These are phyloP conservation scores for Leptodermis oblonga DNA, from an alignment of 257 asterid species.

Conservation along the genomic window DNA sequence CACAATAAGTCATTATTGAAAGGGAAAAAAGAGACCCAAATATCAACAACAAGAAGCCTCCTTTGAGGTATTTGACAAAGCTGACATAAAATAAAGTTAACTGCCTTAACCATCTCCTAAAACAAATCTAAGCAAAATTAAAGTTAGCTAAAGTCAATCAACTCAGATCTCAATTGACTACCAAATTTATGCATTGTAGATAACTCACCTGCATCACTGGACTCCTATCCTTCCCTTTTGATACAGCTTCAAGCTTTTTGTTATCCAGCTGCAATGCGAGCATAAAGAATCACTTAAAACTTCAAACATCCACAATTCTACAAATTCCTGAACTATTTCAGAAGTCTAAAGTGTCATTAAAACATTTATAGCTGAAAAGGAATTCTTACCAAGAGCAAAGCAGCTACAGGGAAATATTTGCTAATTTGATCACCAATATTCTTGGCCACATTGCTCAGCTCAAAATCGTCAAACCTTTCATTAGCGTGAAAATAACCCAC, in stretches of 20 bases:
- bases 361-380: background rate
- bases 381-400: slow-evolving; percentile 75
- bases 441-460: slow-evolving; percentile 69
- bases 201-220: slow-evolving; percentile 69
- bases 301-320: slow-evolving; percentile 8
- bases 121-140: background rate
- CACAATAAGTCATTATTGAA: too few relatives aligned
- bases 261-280: slow-evolving; percentile 52
- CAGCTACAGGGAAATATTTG: slow-evolving; percentile 83
- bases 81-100: background rate
- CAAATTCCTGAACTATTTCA: background rate
- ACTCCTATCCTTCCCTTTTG: slow-evolving; percentile 53
- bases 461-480: slow-evolving; percentile 78
- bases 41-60: background rate
- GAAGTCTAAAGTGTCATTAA: background rate
- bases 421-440: slow-evolving; percentile 87
- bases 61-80: background rate
- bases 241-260: slow-evolving; percentile 52
- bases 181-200: background rate
- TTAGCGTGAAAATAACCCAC: slow-evolving; percentile 97
- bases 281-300: slow-evolving; percentile 12
- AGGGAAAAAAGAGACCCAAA: background rate
- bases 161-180: background rate
- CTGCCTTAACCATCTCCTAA: background rate
- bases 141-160: background rate